phyloP scores from a whole-genome alignment of 2,329 filamentous ascomycete species.

The Domatiomyces globalis region DNA sequence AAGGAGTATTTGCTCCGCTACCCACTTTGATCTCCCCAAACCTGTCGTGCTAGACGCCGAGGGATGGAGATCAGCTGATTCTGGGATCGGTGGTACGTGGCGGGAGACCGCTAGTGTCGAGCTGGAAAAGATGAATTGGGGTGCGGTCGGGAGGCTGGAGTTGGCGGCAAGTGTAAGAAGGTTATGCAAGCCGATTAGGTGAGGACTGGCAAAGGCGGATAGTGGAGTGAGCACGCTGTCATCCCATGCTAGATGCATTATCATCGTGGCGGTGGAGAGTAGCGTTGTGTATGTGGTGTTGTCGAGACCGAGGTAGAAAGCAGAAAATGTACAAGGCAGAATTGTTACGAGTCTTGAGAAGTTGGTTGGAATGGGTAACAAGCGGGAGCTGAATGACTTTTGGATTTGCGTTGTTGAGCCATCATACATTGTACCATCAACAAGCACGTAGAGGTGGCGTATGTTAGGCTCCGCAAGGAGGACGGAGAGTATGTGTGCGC shows the following conservation, averaged over 20 bases:
- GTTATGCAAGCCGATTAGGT: constrained; percentile 37
- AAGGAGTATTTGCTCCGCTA: constrained; percentile 38
- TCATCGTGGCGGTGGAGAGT: constrained; percentile 30
- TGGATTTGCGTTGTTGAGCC: constrained; percentile 33
- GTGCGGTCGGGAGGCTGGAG: constrained; percentile 16
- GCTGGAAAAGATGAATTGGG: constrained; percentile 38
- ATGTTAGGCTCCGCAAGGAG: constrained; percentile 26
- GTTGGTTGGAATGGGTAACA: constrained; percentile 16
- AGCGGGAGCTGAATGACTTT: constrained; percentile 29
- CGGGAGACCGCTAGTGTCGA: constrained; percentile 32
- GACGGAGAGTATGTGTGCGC: constrained; percentile 41
- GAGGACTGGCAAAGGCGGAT: constrained; percentile 40
- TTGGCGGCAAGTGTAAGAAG: constrained; percentile 33
- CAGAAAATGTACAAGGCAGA: constrained; percentile 35
- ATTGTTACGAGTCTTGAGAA: constrained; percentile 30
- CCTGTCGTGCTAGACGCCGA: constrained; percentile 32
- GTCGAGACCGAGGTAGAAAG: constrained; percentile 36
- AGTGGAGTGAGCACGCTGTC: constrained; percentile 50
- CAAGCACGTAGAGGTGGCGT: constrained; percentile 41
- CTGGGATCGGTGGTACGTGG: constrained; percentile 3
- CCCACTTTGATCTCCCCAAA: constrained; percentile 45
- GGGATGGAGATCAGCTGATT: constrained; percentile 10
- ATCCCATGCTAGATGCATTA: constrained; percentile 52
- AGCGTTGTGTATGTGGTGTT: constrained; percentile 29
- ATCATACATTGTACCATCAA: constrained; percentile 33